Conservation (phyloP, 2,329 filamentous ascomycete species). For the Ophiostoma ulmi region DNA sequence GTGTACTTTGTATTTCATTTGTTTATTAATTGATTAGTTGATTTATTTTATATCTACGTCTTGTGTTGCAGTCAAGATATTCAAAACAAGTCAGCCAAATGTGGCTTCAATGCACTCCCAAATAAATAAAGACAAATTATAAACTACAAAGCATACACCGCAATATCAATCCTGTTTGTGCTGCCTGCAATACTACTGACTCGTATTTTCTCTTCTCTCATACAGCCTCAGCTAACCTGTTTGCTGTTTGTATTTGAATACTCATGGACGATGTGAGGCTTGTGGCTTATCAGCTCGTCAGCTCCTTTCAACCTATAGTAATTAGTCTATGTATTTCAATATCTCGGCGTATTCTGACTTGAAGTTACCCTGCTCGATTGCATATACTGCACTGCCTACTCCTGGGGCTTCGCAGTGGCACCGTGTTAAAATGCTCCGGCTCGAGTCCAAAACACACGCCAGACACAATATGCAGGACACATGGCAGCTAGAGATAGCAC, state of each 20-base stretch:
- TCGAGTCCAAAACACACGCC: slow-evolving; percentile 1
- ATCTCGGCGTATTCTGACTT: not conserved
- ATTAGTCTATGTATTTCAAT: no score
- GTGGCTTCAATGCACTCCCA: no score
- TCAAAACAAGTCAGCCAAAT: not conserved
- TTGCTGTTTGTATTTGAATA: no score
- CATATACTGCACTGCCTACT: no score
- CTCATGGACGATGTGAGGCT: no score
- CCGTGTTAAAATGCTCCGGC: not conserved
- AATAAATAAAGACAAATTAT: no score
- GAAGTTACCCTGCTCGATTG: not conserved
- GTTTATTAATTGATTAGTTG: not conserved
- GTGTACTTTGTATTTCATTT: not conserved
- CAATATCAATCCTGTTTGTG: no score
- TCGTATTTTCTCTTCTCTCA: no score
- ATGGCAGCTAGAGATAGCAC: not conserved
- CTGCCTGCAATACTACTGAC: no score
- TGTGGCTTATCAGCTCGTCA: not conserved
- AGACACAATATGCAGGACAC: not conserved
- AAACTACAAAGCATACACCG: no score
- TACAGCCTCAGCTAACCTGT: no score
- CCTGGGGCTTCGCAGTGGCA: not conserved
- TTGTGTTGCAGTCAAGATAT: not conserved
- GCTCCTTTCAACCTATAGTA: no score
- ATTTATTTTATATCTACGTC: not conserved